These are phyloP conservation scores for Harringtonia aguacate DNA, from an alignment of 2,329 filamentous ascomycete genomes.

Conservation along the genomic window DNA sequence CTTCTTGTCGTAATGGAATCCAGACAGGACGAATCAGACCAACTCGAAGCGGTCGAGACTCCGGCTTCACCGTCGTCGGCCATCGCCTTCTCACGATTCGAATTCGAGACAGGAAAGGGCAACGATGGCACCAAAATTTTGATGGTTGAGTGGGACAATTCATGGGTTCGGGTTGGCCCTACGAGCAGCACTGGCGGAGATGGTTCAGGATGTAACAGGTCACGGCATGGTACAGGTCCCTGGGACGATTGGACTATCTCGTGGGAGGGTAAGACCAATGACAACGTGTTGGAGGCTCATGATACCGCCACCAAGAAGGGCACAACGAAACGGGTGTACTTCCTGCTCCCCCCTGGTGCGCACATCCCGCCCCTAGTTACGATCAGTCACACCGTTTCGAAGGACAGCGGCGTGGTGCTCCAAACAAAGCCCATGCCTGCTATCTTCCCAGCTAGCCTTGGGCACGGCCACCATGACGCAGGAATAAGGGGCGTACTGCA, in stretches of 20 bases:
- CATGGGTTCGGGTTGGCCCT: slow-evolving; percentile 1
- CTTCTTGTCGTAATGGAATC: neutral
- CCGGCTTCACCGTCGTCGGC: slow-evolving; percentile 33
- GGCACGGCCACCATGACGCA: slow-evolving; percentile 51
- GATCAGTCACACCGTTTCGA: no score
- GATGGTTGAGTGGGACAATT: slow-evolving; percentile 80
- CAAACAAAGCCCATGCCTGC: slow-evolving; percentile 72
- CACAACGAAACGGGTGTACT: slow-evolving; percentile 58
- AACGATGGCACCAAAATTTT: slow-evolving; percentile 84
- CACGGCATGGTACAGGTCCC: no score
- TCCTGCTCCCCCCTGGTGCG: slow-evolving; percentile 64
- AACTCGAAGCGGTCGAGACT: slow-evolving; percentile 23
- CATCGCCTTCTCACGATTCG: slow-evolving; percentile 67
- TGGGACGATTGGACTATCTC: slow-evolving; percentile 59
- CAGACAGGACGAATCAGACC: neutral
- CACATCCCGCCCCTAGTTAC: slow-evolving; percentile 63
- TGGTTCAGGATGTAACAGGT: neutral
- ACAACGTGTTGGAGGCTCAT: slow-evolving; percentile 55
- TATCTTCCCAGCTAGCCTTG: slow-evolving; percentile 71
- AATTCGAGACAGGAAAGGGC: slow-evolving; percentile 67
- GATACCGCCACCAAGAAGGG: slow-evolving; percentile 32
- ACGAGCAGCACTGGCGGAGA: neutral
- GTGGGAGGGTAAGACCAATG: slow-evolving; percentile 76
- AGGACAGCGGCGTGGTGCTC: slow-evolving; percentile 33
- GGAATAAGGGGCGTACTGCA: slow-evolving; percentile 77